phyloP scores from a whole-genome alignment of 2,329 filamentous ascomycete species.

The Calonectria multiphialidica region DNA sequence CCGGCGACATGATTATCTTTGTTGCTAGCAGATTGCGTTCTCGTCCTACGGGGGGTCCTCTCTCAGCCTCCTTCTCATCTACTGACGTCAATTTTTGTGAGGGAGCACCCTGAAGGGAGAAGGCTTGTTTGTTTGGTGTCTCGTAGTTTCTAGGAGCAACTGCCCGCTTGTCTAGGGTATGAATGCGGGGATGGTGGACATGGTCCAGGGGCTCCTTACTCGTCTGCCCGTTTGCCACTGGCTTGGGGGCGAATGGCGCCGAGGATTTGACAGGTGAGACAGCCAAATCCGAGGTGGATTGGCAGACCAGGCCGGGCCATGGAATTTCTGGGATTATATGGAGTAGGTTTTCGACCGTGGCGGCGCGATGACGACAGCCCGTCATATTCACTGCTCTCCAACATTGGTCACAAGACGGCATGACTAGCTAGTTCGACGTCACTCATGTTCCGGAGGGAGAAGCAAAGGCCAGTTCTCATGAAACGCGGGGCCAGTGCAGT shows the following conservation, averaged over 20 bases:
- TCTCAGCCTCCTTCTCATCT: not conserved
- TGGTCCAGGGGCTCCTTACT: not conserved
- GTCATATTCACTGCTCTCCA: not conserved
- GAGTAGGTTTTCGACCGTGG: not conserved
- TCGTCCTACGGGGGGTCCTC: not conserved
- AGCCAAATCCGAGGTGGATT: not conserved
- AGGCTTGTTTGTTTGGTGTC: not conserved
- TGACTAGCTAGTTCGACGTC: slow-evolving; percentile 1
- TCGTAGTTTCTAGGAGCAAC: not conserved
- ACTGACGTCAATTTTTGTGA: not conserved
- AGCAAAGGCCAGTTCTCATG: not conserved
- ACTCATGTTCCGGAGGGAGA: not conserved
- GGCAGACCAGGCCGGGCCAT: not conserved
- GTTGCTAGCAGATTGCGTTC: not conserved
- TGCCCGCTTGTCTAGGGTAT: not conserved
- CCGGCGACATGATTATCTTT: not conserved
- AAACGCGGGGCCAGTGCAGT: slow-evolving; percentile 11
- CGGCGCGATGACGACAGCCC: not conserved
- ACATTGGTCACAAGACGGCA: not conserved
- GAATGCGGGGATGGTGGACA: not conserved
- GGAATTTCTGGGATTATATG: not conserved
- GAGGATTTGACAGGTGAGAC: slow-evolving; percentile 5
- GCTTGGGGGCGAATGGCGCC: not conserved
- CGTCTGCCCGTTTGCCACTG: not conserved
- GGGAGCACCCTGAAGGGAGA: not conserved